A percentile compares a stretch with the other conserved stretches of the same genome.
These are phyloP conservation scores for Millerozyma acaciae DNA, from an alignment of 805 yeast genomes.

Conservation along the genomic window DNA sequence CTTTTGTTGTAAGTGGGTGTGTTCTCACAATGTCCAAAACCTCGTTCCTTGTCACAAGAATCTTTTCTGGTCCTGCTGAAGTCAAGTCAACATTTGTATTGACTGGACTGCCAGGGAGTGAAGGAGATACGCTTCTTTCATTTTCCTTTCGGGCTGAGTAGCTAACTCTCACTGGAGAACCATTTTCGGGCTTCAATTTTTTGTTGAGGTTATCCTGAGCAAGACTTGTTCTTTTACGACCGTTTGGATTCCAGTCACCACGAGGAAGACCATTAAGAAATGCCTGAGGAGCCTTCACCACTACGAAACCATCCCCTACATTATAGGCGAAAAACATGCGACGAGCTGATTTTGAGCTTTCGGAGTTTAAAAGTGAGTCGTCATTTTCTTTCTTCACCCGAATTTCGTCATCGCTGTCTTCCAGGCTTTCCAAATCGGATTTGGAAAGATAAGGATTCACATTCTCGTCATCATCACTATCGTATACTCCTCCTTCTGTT, in stretches of 20 bases:
- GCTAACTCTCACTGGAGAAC: conserved; percentile 11
- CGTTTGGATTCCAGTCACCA: conserved; percentile 82
- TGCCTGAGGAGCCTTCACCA: conserved; percentile 59
- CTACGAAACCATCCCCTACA: conserved; percentile 42
- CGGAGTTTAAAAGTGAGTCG: conserved; percentile 16
- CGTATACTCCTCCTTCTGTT: conserved; percentile 87
- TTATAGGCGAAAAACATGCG: conserved; percentile 22
- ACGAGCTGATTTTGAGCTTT: conserved; percentile 4
- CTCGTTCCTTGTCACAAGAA: conserved; percentile 65
- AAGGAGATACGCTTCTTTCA: conserved; percentile 12
- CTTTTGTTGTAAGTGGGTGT: conserved; percentile 59
- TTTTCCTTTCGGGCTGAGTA: conserved; percentile 11
- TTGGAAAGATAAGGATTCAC: conserved; percentile 70
- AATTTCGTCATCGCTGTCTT: conserved; percentile 46
- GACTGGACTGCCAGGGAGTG: conserved; percentile 12
- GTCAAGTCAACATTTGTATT: conserved; percentile 23
- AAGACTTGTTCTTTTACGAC: conserved; percentile 31
- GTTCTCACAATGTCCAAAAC: conserved; percentile 58
- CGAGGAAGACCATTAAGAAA: conserved; percentile 63
- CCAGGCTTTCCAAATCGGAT: conserved; percentile 57
- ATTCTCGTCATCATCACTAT: conserved; percentile 62
- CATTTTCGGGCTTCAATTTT: conserved; percentile 35
- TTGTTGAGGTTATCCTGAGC: conserved; percentile 30
- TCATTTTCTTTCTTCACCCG: conserved; percentile 30
- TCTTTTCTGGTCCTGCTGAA: conserved; percentile 34